Conservation (phyloP, 306 rosid species). For the Sechiopsis laciniata region DNA sequence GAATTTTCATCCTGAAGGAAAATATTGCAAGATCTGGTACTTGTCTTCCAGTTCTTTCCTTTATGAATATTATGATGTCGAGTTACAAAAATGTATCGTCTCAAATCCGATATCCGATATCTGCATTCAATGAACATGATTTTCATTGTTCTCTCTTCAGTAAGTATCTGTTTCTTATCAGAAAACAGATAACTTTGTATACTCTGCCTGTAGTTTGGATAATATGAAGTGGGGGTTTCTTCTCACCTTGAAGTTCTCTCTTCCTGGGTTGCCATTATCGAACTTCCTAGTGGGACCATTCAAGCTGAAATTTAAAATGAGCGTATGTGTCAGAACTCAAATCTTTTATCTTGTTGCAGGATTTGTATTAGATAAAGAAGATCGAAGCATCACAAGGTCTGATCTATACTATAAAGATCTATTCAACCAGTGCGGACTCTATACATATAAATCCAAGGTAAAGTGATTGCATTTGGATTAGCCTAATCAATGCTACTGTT, state of each 20-base stretch:
- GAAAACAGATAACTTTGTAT: not conserved
- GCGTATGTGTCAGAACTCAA: not conserved
- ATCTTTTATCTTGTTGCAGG: conserved; percentile 34
- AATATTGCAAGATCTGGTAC: conserved; percentile 79
- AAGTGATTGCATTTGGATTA: conserved; percentile 1
- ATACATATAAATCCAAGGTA: conserved; percentile 67
- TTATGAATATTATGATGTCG: not conserved
- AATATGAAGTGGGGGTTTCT: not conserved
- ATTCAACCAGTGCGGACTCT: conserved; percentile 70
- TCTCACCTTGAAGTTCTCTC: not conserved
- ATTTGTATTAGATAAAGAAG: conserved; percentile 77
- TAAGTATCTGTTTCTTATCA: not conserved
- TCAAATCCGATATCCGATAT: not conserved
- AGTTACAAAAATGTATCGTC: not conserved
- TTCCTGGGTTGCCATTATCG: not conserved
- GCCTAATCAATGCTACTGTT: not conserved
- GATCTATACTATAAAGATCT: conserved; percentile 73
- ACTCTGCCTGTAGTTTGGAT: not conserved
- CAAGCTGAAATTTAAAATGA: not conserved
- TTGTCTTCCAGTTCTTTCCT: conserved; percentile 16
- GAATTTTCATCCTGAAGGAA: conserved; percentile 81
- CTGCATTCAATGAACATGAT: not conserved
- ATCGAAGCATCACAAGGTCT: conserved; percentile 79
- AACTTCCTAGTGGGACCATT: not conserved
- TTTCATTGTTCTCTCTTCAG: not conserved